These are phyloP conservation scores for Eimeria acervulina DNA, from an alignment of 169 alveolate genomes.

Conservation along the genomic window DNA sequence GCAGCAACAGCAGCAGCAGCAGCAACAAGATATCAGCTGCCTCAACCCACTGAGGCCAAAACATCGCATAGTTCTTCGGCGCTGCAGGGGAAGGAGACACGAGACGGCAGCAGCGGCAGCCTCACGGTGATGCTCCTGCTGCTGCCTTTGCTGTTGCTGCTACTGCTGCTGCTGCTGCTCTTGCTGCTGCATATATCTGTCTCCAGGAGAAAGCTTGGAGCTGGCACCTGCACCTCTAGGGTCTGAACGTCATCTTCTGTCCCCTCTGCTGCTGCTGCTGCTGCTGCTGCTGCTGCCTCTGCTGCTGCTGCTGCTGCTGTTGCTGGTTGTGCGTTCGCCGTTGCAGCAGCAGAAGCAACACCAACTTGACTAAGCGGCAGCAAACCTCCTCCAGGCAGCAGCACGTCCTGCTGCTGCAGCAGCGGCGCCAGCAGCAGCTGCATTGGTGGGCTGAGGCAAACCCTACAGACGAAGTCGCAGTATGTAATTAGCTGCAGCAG, in stretches of 20 bases:
- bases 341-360: conserved; percentile 4
- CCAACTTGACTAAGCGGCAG: neutral
- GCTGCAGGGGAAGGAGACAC: conserved; percentile 6
- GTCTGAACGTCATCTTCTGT: neutral
- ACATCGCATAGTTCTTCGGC: conserved; percentile 47
- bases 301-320: neutral
- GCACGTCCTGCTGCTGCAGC: conserved; percentile 57
- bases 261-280: conserved; percentile 26
- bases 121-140: conserved; percentile 11
- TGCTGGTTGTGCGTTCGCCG: neutral
- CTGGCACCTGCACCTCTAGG: neutral
- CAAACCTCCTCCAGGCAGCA: conserved; percentile 64
- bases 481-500: conserved; percentile 9
- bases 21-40: neutral
- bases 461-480: neutral
- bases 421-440: conserved; percentile 25
- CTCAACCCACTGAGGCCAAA: conserved; percentile 29
- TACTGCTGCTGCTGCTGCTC: conserved; percentile 7
- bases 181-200: too few species aligned
- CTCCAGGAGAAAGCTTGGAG: too few species aligned
- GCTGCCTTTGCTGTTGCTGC: too few species aligned
- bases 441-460: neutral
- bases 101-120: conserved; percentile 30
- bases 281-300: conserved; percentile 1
- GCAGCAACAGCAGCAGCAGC: neutral